Percentiles rank a stretch among this genome's conserved stretches.
Evolutionary conservation across 1,284 basidiomycete genomes (phyloP).

Genomic region (Trametes sp.): DNA sequence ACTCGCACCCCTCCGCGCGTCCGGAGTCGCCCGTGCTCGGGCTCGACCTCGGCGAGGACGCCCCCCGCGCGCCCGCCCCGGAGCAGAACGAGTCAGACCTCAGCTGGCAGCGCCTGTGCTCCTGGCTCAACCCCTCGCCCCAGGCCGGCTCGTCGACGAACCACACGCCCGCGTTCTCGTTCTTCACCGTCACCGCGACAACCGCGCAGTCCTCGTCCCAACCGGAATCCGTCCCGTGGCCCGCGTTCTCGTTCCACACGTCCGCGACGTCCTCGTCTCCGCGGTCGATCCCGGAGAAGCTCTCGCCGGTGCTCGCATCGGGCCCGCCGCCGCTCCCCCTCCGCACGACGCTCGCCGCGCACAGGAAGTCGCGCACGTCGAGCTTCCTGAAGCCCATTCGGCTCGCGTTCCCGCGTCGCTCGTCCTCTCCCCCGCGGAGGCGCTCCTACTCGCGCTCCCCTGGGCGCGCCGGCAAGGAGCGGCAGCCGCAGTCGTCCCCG

Average conservation of each 20-base stretch:
- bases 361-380: conserved; percentile 46
- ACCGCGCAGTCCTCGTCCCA: conserved; percentile 31
- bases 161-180: conserved; percentile 37
- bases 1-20: conserved; percentile 29
- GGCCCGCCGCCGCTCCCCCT: conserved; percentile 44
- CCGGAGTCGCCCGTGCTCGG: conserved; percentile 40
- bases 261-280: conserved; percentile 27
- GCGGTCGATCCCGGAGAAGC: conserved; percentile 32
- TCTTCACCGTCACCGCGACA: conserved; percentile 37
- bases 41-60: conserved; percentile 28
- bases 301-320: conserved; percentile 35
- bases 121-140: conserved; percentile 33
- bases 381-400: conserved; percentile 50
- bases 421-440: conserved; percentile 39
- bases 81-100: conserved; percentile 25
- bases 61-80: conserved; percentile 15
- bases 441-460: conserved; percentile 44
- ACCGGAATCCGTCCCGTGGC: conserved; percentile 31
- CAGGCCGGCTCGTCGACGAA: conserved; percentile 30
- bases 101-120: conserved; percentile 34
- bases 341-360: conserved; percentile 28
- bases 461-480: conserved; percentile 33
- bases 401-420: conserved; percentile 50
- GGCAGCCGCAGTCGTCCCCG: conserved; percentile 30
- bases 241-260: conserved; percentile 30